These are phyloP conservation scores for Suhomyces sp. DNA, from an alignment of 805 yeast species.

Conservation along the genomic window DNA sequence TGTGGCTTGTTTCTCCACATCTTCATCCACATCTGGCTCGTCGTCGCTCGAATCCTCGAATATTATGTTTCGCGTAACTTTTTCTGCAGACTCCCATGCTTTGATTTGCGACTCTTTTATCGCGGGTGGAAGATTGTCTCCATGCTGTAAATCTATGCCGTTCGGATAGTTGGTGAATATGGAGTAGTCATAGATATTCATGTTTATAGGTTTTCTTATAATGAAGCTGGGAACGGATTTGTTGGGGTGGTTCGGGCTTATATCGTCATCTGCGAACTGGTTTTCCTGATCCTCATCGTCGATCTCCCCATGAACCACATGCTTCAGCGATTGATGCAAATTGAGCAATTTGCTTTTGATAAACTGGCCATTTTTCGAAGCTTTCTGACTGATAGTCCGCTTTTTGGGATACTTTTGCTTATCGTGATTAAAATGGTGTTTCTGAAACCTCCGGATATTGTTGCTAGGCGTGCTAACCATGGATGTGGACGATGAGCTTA, in stretches of 20 bases:
- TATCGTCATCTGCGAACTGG: slow-evolving; percentile 3
- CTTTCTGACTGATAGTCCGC: slow-evolving; percentile 9
- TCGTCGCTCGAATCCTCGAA: slow-evolving; percentile 30
- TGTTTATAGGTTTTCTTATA: slow-evolving; percentile 30
- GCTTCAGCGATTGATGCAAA: slow-evolving; percentile 36
- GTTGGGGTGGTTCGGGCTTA: slow-evolving; percentile 16
- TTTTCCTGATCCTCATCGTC: slow-evolving; percentile 2
- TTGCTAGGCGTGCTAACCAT: slow-evolving; percentile 43
- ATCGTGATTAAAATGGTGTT: slow-evolving; percentile 15
- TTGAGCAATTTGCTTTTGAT: slow-evolving; percentile 39
- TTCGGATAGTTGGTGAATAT: slow-evolving; percentile 27
- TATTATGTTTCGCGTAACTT: slow-evolving; percentile 33
- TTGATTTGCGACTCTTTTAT: slow-evolving; percentile 40
- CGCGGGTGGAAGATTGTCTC: slow-evolving; percentile 27
- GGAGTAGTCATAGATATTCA: slow-evolving; percentile 36
- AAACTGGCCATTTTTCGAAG: slow-evolving; percentile 24
- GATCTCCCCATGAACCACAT: slow-evolving; percentile 5
- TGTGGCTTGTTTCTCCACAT: neutral
- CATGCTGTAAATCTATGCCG: slow-evolving; percentile 15
- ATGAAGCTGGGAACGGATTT: slow-evolving; percentile 23
- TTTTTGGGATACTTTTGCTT: slow-evolving; percentile 5
- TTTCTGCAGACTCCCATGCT: slow-evolving; percentile 47
- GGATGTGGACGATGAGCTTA: slow-evolving; percentile 37
- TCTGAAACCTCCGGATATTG: slow-evolving; percentile 33
- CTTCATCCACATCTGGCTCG: slow-evolving; percentile 18